These are phyloP conservation scores for Fonsecaea pedrosoi DNA, from an alignment of 2,329 filamentous ascomycete species.

Conservation along the genomic window DNA sequence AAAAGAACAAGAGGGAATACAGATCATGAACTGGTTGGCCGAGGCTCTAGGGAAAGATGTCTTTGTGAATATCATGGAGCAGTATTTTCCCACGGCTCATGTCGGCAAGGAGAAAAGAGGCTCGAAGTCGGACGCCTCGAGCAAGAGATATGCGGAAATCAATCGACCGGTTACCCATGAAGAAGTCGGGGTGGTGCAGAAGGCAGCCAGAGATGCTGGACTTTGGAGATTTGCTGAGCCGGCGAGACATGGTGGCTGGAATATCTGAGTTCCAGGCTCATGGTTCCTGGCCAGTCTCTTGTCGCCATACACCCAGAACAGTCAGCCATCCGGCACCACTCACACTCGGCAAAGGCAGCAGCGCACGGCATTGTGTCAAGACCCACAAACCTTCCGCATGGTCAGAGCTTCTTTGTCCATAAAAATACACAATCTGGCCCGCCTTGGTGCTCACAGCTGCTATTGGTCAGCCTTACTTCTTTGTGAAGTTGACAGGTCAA, in stretches of 20 bases:
- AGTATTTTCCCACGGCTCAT: conserved; percentile 80
- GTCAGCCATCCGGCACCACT: background rate
- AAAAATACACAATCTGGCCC: background rate
- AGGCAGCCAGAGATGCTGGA: conserved; percentile 72
- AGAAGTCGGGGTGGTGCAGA: conserved; percentile 70
- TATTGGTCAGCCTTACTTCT: conserved; percentile 18
- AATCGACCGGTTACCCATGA: conserved; percentile 71
- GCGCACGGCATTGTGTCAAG: background rate
- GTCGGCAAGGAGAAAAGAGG: conserved; percentile 71
- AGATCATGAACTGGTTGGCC: conserved; percentile 79
- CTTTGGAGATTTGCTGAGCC: conserved; percentile 80
- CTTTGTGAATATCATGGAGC: conserved; percentile 88
- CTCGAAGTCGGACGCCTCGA: conserved; percentile 49
- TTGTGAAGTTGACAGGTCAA: conserved; percentile 8
- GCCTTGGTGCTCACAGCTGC: background rate
- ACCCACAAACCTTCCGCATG: background rate
- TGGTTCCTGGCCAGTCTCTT: background rate
- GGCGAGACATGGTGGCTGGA: conserved; percentile 64
- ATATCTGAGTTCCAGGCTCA: conserved; percentile 43
- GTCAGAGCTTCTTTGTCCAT: conserved; percentile 21
- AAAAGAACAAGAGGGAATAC: conserved; percentile 72
- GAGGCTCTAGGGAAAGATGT: conserved; percentile 74
- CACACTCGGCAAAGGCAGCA: background rate
- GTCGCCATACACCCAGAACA: background rate
- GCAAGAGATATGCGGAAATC: conserved; percentile 74